These are phyloP conservation scores for Torrubiella hemipterigena DNA, from an alignment of 2,329 filamentous ascomycete species.

Conservation along the genomic window DNA sequence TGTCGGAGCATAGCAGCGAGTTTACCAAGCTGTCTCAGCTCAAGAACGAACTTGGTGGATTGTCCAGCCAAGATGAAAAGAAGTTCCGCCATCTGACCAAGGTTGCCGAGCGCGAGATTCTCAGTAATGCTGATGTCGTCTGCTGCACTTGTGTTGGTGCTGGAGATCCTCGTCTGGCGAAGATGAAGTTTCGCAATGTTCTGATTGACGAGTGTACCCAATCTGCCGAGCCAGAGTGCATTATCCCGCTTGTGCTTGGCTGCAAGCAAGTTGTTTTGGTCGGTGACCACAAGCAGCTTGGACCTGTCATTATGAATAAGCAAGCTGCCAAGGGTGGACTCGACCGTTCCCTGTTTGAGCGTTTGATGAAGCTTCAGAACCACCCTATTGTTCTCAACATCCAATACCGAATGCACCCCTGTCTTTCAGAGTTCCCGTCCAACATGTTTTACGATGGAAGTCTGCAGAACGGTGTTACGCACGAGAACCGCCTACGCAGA, in stretches of 20 bases:
- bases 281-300: slow-evolving; percentile 94
- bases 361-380: slow-evolving; percentile 81
- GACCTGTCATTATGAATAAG: slow-evolving; percentile 99
- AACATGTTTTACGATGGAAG: slow-evolving; percentile 99
- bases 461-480: slow-evolving; percentile 90
- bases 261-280: slow-evolving; percentile 99
- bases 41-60: slow-evolving; percentile 80
- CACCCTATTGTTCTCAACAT: slow-evolving; percentile 89
- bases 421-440: slow-evolving; percentile 90
- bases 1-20: slow-evolving; percentile 94
- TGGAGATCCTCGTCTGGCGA: slow-evolving; percentile 85
- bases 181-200: slow-evolving; percentile 97
- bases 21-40: slow-evolving; percentile 85
- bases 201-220: slow-evolving; percentile 97
- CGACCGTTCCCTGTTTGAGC: slow-evolving; percentile 97
- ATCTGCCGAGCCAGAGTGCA: slow-evolving; percentile 94
- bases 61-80: slow-evolving; percentile 95
- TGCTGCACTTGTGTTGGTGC: slow-evolving; percentile 98
- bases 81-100: slow-evolving; percentile 95
- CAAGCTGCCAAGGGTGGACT: slow-evolving; percentile 95
- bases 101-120: slow-evolving; percentile 85
- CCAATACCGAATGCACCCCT: slow-evolving; percentile 98
- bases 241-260: slow-evolving; percentile 93
- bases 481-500: slow-evolving; percentile 73
- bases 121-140: slow-evolving; percentile 92